Evolutionary conservation across 2,329 filamentous ascomycete species (phyloP), one percentile per base, ranked within the genome.

Genomic region (Xylariaceae sp.): DNA sequence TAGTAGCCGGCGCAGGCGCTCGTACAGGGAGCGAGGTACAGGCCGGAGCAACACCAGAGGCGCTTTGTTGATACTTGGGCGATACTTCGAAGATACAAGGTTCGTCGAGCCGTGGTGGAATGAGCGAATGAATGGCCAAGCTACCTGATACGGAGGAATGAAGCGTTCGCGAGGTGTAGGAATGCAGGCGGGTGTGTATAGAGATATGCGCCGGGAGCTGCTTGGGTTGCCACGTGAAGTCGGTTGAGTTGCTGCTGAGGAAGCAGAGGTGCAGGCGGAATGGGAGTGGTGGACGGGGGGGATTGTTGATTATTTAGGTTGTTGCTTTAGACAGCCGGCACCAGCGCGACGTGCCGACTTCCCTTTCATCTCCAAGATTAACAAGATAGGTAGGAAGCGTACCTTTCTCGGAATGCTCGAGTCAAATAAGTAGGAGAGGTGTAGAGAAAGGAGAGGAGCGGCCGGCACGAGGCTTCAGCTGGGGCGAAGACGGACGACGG

Each of bases 181-280:
- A 58, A 60, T 57, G 58, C 56, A 54, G 52, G 45, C 15, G 49
- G 44, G 48, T 45, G 44, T 30, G 22, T 27, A 27, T 27, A 27
- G 22, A 27, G 22, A 27, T 7, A 27, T 7, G 22, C 4, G 4
- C 22, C 22, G 22, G 22, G 22, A 27, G 22, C 22, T 27, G 22
- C 22, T 27, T 27, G 22, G 22, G 22, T 27, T 27, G 22, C 22
- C 22, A 27, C 22, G 22, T 27, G 22, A 27, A 27, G 22, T 27
- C 22, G 22, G 22, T 27, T 7, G 22, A 27, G 22, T 27, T 27
- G 22, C 22, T 27, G 22, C 22, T 27, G n/a, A 27, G 22, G 7
- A 27, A 7, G 22, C 22, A 4, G 22, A 7, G 7, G 22, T 27
- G 22, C 4, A 27, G 22, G 22, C 22, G 7, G 7, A 7, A 27